Evolutionary conservation across 495 filamentous ascomycete species (phyloP).

Genomic region (Xylaria cubensis): DNA sequence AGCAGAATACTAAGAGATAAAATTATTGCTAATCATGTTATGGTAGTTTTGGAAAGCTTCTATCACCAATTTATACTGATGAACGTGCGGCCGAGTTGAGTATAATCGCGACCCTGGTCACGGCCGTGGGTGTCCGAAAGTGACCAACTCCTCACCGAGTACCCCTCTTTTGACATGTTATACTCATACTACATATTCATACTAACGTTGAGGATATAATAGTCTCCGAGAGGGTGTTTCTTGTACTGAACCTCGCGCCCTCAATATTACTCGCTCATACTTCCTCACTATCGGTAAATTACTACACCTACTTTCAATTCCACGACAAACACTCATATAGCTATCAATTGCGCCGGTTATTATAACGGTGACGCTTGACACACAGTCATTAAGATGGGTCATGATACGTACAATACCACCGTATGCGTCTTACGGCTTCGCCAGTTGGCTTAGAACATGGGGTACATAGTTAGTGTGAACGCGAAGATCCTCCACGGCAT

Average conservation of each 20-base stretch:
- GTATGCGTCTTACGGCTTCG: not conserved
- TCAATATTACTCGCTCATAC: not conserved
- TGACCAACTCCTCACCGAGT: not conserved
- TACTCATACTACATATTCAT: not conserved
- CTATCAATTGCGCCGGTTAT: not conserved
- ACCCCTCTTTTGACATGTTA: not conserved
- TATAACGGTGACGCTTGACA: not conserved
- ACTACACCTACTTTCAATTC: not conserved
- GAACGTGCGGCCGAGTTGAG: not conserved
- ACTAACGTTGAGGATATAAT: not conserved
- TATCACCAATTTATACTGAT: not conserved
- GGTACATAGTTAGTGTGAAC: not conserved
- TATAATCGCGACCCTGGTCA: not conserved
- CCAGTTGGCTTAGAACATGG: not conserved
- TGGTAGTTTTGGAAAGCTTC: not conserved
- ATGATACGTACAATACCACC: no score
- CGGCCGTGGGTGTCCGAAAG: not conserved
- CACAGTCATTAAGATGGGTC: no score
- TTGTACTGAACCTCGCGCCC: not conserved
- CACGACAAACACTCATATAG: not conserved
- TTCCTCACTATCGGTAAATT: not conserved
- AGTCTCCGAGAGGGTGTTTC: not conserved
- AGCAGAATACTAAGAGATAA: not conserved
- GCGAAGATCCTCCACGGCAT: constrained; percentile 3
- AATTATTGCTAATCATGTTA: not conserved